Percentiles rank a stretch among this genome's conserved stretches.
Evolutionary conservation across 2,329 filamentous ascomycete species (phyloP).

Genomic region (Curvularia sp.): DNA sequence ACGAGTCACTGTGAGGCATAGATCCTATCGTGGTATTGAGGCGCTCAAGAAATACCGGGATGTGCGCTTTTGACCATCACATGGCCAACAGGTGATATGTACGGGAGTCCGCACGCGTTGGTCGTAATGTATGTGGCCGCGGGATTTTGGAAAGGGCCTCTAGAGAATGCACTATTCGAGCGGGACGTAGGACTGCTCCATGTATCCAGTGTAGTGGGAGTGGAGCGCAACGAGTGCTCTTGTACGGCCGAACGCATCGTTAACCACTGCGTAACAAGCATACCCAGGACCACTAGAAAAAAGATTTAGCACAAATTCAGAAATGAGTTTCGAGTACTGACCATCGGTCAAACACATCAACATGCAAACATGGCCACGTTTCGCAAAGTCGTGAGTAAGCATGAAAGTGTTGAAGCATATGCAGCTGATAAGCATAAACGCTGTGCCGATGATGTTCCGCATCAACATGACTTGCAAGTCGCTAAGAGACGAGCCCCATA

Average conservation of each 20-base stretch:
- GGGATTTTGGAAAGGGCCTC: neutral
- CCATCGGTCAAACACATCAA: slow-evolving; percentile 50
- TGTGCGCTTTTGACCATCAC: neutral
- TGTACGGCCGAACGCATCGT: slow-evolving; percentile 23
- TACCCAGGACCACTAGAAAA: slow-evolving; percentile 24
- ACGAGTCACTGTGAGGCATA: neutral
- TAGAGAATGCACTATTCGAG: neutral
- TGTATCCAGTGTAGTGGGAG: neutral
- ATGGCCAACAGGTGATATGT: neutral
- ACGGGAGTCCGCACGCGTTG: neutral
- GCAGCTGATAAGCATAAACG: slow-evolving; percentile 45
- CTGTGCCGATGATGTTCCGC: slow-evolving; percentile 38
- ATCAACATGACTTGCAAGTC: slow-evolving; percentile 32
- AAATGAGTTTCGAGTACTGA: slow-evolving; percentile 27
- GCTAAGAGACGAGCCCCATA: slow-evolving; percentile 8
- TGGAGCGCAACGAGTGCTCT: neutral
- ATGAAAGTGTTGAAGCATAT: slow-evolving; percentile 47
- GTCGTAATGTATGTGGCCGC: neutral
- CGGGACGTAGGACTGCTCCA: neutral
- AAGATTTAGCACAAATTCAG: neutral
- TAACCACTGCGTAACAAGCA: slow-evolving; percentile 31
- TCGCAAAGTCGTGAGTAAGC: slow-evolving; percentile 33
- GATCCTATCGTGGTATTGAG: neutral
- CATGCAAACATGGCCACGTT: slow-evolving; percentile 49
- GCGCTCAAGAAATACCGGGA: slow-evolving; percentile 6